Evolutionary conservation across 1,284 basidiomycete genomes (phyloP), one percentile per base, ranked within the genome.

Genomic region (Pyrrhoderma lamaoense): DNA sequence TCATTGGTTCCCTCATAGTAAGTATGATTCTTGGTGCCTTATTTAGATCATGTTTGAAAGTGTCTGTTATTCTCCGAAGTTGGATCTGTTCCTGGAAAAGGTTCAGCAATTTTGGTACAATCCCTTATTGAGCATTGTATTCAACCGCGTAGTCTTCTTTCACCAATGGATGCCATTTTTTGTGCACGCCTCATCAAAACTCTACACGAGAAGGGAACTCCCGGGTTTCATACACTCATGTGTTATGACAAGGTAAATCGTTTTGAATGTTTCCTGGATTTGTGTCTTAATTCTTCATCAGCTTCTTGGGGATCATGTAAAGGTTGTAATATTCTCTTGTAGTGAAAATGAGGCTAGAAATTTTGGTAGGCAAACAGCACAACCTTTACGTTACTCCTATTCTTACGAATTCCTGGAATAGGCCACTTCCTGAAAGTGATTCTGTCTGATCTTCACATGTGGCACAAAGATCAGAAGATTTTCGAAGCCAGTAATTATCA

Each of bases 311-410:
- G 87, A 93, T 55, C 83, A 90, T 58, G 76, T 93, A 42, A 85
- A 89, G 42, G 82, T 85, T 7, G 78, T 93, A 8, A 75, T 98
- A 22, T 97, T 94, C 65, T 87, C 89, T 1, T 94, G 91, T 60
- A 96, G 93, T 48, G 95, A 96, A 70, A 92, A 90, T 60, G 95
- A 99, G 68, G 93, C 93, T 5, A 82, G 88, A 51, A 99, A 97
- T 67, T 94, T 94, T 62, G 93, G 92, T 89, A 60, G 45, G 71
- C 62, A 23, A 46, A 14, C 31, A 11, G 21, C n/a, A n/a, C n/a
- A n/a, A n/a, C n/a, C n/a, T n/a, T 11, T 19, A 36, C 16, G 45
- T 37, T 36, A 56, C 50, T 14, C 49, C 49, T 38, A 34, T 40
- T 43, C 21, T 45, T 46, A 21, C 35, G 55, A 19, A 43, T 46